Conservation (phyloP, 805 yeast genomes). For the Lipomyces anomalus region DNA sequence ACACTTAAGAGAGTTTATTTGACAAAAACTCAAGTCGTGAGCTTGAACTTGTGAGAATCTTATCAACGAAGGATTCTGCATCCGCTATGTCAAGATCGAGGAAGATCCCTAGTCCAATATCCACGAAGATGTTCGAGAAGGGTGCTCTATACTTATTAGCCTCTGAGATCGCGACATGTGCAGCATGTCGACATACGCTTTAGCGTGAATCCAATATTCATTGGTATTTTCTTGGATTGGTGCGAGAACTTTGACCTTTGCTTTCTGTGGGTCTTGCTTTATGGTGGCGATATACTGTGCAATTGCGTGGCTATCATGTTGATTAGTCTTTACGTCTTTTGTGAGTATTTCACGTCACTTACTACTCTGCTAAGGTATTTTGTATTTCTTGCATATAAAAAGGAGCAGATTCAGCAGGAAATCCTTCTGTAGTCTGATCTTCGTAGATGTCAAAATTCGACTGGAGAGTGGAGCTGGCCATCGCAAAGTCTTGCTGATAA, state of each 20-base stretch:
- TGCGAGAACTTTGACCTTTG: background rate
- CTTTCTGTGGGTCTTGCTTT: background rate
- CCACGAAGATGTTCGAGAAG: background rate
- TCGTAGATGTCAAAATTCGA: background rate
- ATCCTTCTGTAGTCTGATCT: background rate
- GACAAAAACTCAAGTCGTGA: background rate
- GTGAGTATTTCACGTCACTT: too few species aligned
- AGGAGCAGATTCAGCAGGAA: background rate
- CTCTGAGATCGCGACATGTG: too few species aligned
- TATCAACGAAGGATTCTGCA: conserved; percentile 1
- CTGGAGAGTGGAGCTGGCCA: too few species aligned
- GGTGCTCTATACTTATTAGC: too few species aligned
- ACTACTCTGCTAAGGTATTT: background rate
- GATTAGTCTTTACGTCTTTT: too few species aligned
- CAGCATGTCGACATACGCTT: background rate
- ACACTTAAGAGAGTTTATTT: background rate
- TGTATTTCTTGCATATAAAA: background rate
- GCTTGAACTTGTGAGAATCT: background rate
- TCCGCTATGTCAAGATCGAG: conserved; percentile 9
- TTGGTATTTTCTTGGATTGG: background rate
- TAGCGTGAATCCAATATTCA: background rate
- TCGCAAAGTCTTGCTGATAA: too few species aligned
- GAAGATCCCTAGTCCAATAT: conserved; percentile 1
- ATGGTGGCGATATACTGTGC: background rate
- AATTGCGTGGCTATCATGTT: too few species aligned